These are phyloP conservation scores for Jackrogersella minutella DNA, from an alignment of 495 filamentous ascomycete species.

Conservation along the genomic window DNA sequence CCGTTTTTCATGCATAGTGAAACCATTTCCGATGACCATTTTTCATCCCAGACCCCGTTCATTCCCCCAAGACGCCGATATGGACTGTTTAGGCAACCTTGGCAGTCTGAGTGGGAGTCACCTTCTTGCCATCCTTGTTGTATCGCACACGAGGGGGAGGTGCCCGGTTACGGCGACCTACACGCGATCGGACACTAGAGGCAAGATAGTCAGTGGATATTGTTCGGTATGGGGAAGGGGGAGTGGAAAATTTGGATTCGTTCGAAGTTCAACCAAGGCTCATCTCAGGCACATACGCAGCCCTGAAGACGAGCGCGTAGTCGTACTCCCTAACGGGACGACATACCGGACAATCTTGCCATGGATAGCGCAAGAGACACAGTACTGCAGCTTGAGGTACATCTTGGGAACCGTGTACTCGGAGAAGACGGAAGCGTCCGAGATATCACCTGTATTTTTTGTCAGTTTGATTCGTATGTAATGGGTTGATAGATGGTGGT, in stretches of 20 bases:
- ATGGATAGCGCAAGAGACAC: constrained; percentile 99
- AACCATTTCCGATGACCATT: constrained; percentile 45
- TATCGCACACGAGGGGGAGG: constrained; percentile 95
- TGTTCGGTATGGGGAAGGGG: constrained; percentile 7
- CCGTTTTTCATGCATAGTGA: constrained; percentile 41
- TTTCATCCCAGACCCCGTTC: constrained; percentile 36
- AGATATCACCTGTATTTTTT: constrained; percentile 99
- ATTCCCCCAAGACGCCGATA: constrained; percentile 40
- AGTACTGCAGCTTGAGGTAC: constrained; percentile 99
- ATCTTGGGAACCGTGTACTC: constrained; percentile 99
- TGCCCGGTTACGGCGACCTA: constrained; percentile 97
- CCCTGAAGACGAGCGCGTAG: constrained; percentile 40
- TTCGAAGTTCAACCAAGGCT: constrained; percentile 66
- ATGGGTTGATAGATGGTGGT: too few species aligned
- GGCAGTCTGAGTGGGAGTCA: constrained; percentile 81
- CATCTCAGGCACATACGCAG: constrained; percentile 63
- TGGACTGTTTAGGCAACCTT: constrained; percentile 50
- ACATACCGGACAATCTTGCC: constrained; percentile 99
- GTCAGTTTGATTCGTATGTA: too few species aligned
- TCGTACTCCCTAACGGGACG: constrained; percentile 46
- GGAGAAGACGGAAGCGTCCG: constrained; percentile 96
- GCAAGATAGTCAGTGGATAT: constrained; percentile 47
- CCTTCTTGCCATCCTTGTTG: constrained; percentile 99
- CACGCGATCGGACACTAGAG: constrained; percentile 91
- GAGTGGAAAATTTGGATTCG: constrained; percentile 30